These are phyloP conservation scores for Chernovozyma sophiae-reginae DNA, from an alignment of 1,139 yeast species.

Conservation along the genomic window DNA sequence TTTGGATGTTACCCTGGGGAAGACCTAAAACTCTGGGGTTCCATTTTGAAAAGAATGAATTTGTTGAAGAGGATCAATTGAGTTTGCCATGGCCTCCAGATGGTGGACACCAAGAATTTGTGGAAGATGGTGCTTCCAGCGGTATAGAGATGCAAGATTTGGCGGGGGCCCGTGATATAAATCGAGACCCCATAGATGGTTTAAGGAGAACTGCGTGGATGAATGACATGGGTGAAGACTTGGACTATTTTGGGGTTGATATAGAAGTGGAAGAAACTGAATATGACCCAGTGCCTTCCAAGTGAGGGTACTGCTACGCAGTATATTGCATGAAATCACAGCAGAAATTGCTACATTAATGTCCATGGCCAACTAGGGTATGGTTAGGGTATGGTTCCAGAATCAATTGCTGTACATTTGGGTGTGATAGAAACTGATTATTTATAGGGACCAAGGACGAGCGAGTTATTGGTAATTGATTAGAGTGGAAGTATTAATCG, in stretches of 20 bases:
- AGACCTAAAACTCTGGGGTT: constrained; percentile 42
- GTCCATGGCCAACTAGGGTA: too few species aligned
- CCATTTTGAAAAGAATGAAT: constrained; percentile 52
- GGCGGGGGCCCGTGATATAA: not conserved
- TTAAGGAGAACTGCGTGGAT: constrained; percentile 54
- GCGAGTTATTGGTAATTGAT: too few species aligned
- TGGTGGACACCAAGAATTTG: constrained; percentile 51
- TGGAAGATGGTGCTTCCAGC: constrained; percentile 15
- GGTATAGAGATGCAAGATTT: constrained; percentile 1
- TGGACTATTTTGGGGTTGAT: constrained; percentile 88
- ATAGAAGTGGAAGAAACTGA: constrained; percentile 51
- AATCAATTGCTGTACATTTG: too few species aligned
- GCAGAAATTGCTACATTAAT: too few species aligned
- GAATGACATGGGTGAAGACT: constrained; percentile 75
- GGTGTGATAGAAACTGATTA: not conserved
- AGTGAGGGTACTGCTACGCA: too few species aligned
- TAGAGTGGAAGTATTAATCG: too few species aligned
- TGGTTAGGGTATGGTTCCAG: too few species aligned
- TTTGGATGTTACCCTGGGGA: constrained; percentile 73
- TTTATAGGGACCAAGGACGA: too few species aligned
- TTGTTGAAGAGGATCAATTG: constrained; percentile 53
- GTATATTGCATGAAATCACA: too few species aligned
- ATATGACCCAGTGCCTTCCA: too few species aligned
- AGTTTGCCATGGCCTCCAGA: constrained; percentile 89
- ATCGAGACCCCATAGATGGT: constrained; percentile 23